These are phyloP conservation scores for Chimonanthus salicifolius DNA, from an alignment of 164 flowering plant species.

Conservation along the genomic window DNA sequence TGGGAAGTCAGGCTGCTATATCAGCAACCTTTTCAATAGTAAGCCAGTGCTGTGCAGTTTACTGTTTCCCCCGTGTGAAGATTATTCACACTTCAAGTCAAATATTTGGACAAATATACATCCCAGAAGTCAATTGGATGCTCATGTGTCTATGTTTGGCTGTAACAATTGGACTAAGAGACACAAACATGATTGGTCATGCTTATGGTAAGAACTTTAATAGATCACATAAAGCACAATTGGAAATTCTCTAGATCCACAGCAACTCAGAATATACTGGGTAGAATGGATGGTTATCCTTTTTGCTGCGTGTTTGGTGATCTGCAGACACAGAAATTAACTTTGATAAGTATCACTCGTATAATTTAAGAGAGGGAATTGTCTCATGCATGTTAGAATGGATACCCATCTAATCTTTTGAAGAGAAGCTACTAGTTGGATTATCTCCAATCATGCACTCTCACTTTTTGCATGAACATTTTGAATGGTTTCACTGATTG, in stretches of 20 bases:
- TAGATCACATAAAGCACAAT: not conserved
- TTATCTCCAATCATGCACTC: not conserved
- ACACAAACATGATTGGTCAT: constrained; percentile 62
- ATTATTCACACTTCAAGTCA: constrained; percentile 59
- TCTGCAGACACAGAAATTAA: not conserved
- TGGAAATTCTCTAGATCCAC: not conserved
- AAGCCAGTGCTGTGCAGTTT: constrained; percentile 60
- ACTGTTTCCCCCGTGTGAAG: constrained; percentile 68
- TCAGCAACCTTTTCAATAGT: constrained; percentile 71
- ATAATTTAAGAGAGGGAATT: too few relatives aligned
- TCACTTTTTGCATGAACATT: not conserved
- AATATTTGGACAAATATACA: constrained; percentile 65
- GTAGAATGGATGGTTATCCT: not conserved
- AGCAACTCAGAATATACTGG: not conserved
- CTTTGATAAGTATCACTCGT: not conserved
- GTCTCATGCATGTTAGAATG: not conserved
- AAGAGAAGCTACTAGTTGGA: not conserved
- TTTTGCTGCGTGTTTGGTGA: not conserved
- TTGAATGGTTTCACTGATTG: constrained; percentile 14
- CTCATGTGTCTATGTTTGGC: constrained; percentile 62
- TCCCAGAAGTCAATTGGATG: constrained; percentile 71
- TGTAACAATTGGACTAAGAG: constrained; percentile 55
- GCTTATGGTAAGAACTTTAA: constrained; percentile 47
- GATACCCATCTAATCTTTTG: not conserved
- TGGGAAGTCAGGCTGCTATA: constrained; percentile 75